These are phyloP conservation scores for Aspergillus ellipticus DNA, from an alignment of 495 filamentous ascomycete species.

Conservation along the genomic window DNA sequence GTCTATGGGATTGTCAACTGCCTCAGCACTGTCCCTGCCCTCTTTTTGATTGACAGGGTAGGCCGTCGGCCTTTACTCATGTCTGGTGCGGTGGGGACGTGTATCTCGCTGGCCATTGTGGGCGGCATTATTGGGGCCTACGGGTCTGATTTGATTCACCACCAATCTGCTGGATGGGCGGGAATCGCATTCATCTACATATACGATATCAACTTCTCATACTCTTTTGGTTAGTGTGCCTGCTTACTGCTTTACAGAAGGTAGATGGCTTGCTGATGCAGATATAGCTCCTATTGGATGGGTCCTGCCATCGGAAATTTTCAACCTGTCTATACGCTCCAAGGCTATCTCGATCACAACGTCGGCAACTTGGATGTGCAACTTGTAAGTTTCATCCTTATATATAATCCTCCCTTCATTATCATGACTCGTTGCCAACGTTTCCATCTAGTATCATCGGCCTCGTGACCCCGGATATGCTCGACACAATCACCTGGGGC, in stretches of 20 bases:
- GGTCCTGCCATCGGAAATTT: conserved; percentile 41
- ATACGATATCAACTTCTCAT: conserved; percentile 78
- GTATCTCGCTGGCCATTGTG: conserved; percentile 71
- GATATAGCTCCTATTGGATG: conserved; percentile 38
- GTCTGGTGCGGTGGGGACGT: conserved; percentile 45
- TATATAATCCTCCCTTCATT: not conserved
- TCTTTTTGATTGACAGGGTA: conserved; percentile 71
- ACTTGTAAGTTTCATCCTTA: conserved; percentile 28
- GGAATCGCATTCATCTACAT: conserved; percentile 79
- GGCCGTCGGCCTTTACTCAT: conserved; percentile 58
- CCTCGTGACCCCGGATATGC: conserved; percentile 74
- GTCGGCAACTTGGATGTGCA: conserved; percentile 42
- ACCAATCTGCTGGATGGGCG: conserved; percentile 69
- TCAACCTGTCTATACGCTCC: conserved; percentile 36
- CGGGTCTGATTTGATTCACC: conserved; percentile 51
- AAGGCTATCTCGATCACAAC: conserved; percentile 39
- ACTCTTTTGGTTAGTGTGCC: conserved; percentile 39
- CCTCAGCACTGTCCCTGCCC: conserved; percentile 67
- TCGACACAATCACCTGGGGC: conserved; percentile 65
- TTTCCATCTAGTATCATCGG: conserved; percentile 53
- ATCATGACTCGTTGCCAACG: not conserved
- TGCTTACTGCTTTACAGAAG: not conserved
- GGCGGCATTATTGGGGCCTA: conserved; percentile 67
- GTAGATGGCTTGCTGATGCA: conserved; percentile 1
- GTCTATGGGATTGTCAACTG: conserved; percentile 80